Percentiles rank a stretch among this genome's conserved stretches.
Conservation (phyloP, 371 early-diverging fungal species). For the Umbelopsis sp. region DNA sequence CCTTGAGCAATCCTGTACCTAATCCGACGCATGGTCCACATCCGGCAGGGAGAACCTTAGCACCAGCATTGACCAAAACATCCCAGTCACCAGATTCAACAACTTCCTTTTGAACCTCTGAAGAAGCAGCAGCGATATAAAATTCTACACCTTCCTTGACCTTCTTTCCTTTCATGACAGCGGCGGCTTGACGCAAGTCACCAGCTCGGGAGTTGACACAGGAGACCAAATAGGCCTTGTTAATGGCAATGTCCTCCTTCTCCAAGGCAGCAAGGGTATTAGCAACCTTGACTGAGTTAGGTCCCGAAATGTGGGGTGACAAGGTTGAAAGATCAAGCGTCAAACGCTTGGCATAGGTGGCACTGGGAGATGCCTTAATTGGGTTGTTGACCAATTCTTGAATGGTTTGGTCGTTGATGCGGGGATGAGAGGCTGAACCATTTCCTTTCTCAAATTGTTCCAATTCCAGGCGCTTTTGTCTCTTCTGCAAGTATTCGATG, state of each 20-base stretch:
- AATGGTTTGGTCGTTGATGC: conserved; percentile 73
- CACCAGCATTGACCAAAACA: conserved; percentile 85
- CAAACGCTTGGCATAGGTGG: conserved; percentile 83
- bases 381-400: conserved; percentile 56
- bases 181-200: conserved; percentile 90
- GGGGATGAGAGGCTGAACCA: conserved; percentile 60
- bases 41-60: conserved; percentile 88
- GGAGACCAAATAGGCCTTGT: conserved; percentile 96
- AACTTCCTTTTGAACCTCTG: conserved; percentile 87
- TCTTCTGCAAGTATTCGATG: conserved; percentile 69
- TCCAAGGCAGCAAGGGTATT: conserved; percentile 80
- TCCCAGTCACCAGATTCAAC: conserved; percentile 89
- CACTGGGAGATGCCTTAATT: conserved; percentile 63
- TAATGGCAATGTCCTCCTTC: conserved; percentile 69
- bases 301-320: conserved; percentile 90
- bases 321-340: conserved; percentile 87
- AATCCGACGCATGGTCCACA: conserved; percentile 97
- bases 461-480: conserved; percentile 62
- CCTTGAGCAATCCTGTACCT: conserved; percentile 88
- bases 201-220: conserved; percentile 91
- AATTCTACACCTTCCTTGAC: conserved; percentile 89
- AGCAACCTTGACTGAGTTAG: conserved; percentile 92
- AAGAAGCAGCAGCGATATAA: conserved; percentile 93
- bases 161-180: conserved; percentile 73
- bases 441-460: conserved; percentile 50